Base-by-base conservation (phyloP, 352 stramenopile genomes). In the Globisporangium takayamanum region DNA sequence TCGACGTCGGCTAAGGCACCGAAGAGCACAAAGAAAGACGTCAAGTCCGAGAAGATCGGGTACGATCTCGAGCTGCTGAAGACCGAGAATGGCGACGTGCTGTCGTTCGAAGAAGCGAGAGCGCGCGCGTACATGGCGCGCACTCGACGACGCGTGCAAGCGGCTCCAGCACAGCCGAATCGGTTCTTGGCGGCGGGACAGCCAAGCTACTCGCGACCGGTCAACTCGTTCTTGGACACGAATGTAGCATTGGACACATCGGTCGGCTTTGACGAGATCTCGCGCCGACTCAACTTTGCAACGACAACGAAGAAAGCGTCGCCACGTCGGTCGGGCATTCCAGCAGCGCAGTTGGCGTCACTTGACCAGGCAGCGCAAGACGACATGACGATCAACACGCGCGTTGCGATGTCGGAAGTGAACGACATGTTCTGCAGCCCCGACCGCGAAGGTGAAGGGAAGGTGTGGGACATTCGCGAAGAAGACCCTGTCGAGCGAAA, bases 361-460 rank as follows among this genome's bases (percentile, higher is more conserved):
- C 44, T 73, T 8, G 61, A 76, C 26, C 66, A 69, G 30, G 73
- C 70, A 37, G 80, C 72, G 4, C 76, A 89, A 74, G 83, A 95
- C 62, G 84, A 95, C 57, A 83, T 95, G 73, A 95, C 85, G 16
- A 93, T 95, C 55, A 95, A 91, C 58, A 95, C 85, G 58, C 79
- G 80, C 50, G 65, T 95, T 7, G 85, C 85, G 1, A 77, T 92
- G 69, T 80, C 85, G 36, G 85, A 95, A 37, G 81, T 95, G 54
- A 90, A 93, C 63, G 76, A 61, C 56, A 93, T 95, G 85, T 95
- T 95, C 60, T 92, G 81, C 62, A 95, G 85, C 51, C 85, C 85
- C 26, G 64, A 76, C 25, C 71, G 76, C 53, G 69, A 76, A 46
- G 54, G 53, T 25, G 76, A 82, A 41, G 48, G 57, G 6, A 74